A percentile compares a stretch with the other conserved stretches of the same genome.
These are phyloP conservation scores for Salix viminalis DNA, from an alignment of 345 rosid species.

Conservation along the genomic window DNA sequence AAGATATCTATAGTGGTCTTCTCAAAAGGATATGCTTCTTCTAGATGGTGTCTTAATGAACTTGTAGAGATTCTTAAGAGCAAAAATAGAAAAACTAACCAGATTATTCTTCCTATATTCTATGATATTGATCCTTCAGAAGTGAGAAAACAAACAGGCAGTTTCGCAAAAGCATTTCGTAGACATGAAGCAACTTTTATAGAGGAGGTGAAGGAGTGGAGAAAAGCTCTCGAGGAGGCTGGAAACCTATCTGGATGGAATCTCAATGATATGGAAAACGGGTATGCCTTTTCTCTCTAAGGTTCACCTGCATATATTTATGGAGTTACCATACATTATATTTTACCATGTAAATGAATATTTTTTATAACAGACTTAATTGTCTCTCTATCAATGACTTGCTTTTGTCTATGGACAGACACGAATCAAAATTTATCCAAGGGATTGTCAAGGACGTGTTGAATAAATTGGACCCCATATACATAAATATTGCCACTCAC, in stretches of 20 bases:
- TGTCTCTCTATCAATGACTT: too few species aligned
- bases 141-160: constrained; percentile 1
- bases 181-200: background rate
- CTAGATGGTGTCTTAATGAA: background rate
- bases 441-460: constrained; percentile 21
- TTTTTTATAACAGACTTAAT: background rate
- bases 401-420: constrained; percentile 2
- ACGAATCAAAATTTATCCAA: constrained; percentile 27
- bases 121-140: background rate
- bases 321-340: background rate
- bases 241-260: background rate
- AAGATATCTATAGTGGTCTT: background rate
- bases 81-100: background rate
- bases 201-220: background rate
- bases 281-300: background rate
- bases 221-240: background rate
- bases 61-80: background rate
- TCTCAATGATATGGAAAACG: background rate
- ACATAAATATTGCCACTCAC: background rate
- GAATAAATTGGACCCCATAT: constrained; percentile 18
- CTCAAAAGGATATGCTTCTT: background rate
- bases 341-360: too few species aligned
- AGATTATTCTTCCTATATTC: background rate
- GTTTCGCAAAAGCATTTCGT: background rate
- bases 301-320: background rate